These are phyloP conservation scores for Amauroascus niger DNA, from an alignment of 2,329 filamentous ascomycete species.

Conservation along the genomic window DNA sequence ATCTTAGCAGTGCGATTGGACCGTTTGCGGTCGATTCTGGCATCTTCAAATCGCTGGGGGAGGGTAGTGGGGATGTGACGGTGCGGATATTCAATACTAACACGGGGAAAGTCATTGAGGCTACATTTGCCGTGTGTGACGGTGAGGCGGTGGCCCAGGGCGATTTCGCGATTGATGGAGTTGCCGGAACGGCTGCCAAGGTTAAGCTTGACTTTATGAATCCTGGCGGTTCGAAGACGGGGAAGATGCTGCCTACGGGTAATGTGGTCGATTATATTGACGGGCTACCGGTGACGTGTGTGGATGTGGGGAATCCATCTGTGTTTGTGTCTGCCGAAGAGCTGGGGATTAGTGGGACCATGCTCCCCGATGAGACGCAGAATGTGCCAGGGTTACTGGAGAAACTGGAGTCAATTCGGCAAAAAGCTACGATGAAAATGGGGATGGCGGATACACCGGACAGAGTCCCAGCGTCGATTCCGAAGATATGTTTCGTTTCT, in stretches of 20 bases:
- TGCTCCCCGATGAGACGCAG: constrained; percentile 48
- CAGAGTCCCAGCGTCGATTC: constrained; percentile 47
- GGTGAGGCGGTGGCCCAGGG: constrained; percentile 44
- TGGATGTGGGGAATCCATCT: constrained; percentile 56
- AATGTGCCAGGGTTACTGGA: constrained; percentile 36
- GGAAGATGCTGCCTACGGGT: constrained; percentile 52
- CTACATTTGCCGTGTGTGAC: constrained; percentile 44
- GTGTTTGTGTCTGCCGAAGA: constrained; percentile 51
- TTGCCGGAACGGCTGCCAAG: constrained; percentile 48
- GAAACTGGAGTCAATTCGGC: constrained; percentile 49
- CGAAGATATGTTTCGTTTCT: constrained; percentile 53
- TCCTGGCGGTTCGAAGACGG: constrained; percentile 56
- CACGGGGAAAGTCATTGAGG: constrained; percentile 54
- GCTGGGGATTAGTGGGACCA: constrained; percentile 41
- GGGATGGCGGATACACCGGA: constrained; percentile 43
- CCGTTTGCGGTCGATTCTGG: constrained; percentile 53
- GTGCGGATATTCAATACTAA: constrained; percentile 63
- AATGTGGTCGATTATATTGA: constrained; percentile 45
- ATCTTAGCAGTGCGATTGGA: constrained; percentile 59
- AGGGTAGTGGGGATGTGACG: constrained; percentile 21
- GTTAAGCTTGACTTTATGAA: constrained; percentile 53
- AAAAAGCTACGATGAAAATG: constrained; percentile 51
- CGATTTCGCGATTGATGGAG: constrained; percentile 54
- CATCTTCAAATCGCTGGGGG: constrained; percentile 29
- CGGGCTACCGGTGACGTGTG: constrained; percentile 45